These are phyloP conservation scores for Petunia secreta DNA, from an alignment of 257 asterid species.

Conservation along the genomic window DNA sequence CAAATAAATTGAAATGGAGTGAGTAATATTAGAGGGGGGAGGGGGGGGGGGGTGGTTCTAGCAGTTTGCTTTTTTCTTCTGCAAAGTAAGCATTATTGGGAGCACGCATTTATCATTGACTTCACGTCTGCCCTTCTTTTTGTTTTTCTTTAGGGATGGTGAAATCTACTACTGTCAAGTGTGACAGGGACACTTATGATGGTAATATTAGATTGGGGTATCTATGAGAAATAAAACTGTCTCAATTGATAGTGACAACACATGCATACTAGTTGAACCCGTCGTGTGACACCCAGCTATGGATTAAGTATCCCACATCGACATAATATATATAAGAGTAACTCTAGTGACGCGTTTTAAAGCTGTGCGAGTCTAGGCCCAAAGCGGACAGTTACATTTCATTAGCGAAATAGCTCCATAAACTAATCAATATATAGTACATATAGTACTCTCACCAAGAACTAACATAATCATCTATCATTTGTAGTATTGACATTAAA, in stretches of 20 bases:
- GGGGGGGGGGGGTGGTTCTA: no score
- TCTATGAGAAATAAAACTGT: slow-evolving; percentile 35
- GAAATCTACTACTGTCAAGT: background rate
- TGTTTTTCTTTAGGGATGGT: slow-evolving; percentile 25
- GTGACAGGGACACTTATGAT: background rate
- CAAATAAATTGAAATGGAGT: no score
- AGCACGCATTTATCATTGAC: slow-evolving; percentile 47
- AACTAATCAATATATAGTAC: background rate
- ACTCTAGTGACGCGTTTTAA: no score
- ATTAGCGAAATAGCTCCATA: background rate
- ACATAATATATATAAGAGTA: no score
- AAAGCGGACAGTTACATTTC: background rate
- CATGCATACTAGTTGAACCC: slow-evolving; percentile 11
- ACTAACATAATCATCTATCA: background rate
- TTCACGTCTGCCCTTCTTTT: slow-evolving; percentile 39
- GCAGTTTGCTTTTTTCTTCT: no score
- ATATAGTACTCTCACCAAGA: background rate
- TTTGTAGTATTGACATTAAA: background rate
- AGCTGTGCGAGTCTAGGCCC: no score
- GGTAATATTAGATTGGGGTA: slow-evolving; percentile 18
- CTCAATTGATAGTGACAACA: slow-evolving; percentile 49
- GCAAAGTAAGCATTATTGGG: slow-evolving; percentile 38
- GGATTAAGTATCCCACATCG: no score
- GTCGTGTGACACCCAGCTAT: no score
- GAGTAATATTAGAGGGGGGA: no score